Base-by-base conservation (phyloP, 1,284 basidiomycete genomes). In the Ustilago cynodontis region DNA sequence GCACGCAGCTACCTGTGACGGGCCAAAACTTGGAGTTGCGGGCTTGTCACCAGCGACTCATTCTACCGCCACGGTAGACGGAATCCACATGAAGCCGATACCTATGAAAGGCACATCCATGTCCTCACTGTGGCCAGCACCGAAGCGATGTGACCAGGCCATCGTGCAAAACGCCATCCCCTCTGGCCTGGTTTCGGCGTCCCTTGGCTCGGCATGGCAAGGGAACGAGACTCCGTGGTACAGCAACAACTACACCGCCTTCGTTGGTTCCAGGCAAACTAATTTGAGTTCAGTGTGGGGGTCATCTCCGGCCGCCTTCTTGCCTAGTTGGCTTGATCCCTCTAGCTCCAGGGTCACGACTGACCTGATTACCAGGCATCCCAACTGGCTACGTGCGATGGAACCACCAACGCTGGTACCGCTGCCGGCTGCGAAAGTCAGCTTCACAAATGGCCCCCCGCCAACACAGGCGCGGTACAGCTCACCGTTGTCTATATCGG, bases 331-430 rank as follows among this genome's bases (percentile, higher is more conserved):
- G 4, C 6, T 31, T 3, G 24, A 35, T 16, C n/a, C 31, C 13
- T 47, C 37, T n/a, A 55, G 59, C 16, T 22, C 62, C 6, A 33
- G n/a, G 3, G 16, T 55, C 1, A 35, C 54, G 2, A 22, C 28
- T 16, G 43, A 47, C 6, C 53, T 59, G 24, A 62, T 53, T 43
- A 20, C 62, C 29, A 71, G 53, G 69, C 69, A 71, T 59, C 56
- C 59, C 0, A 71, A 71, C 24, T 66, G 69, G 69, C 52, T 53
- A 6, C 64, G 59, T 10, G 64, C 59, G 22, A 18, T 39, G n/a
- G 16, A 26, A 22, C 8, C 35, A 2, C 33, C 55, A 2, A 8
- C 56, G 22, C 10, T 56, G 2, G 16, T 29, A 5, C 49, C 65
- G 0, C 11, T 37, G 16, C 22, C 3, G 20, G 9, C 20, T 28